phyloP scores from a whole-genome alignment of 2,329 filamentous ascomycete species.

The Bertia moriformis region DNA sequence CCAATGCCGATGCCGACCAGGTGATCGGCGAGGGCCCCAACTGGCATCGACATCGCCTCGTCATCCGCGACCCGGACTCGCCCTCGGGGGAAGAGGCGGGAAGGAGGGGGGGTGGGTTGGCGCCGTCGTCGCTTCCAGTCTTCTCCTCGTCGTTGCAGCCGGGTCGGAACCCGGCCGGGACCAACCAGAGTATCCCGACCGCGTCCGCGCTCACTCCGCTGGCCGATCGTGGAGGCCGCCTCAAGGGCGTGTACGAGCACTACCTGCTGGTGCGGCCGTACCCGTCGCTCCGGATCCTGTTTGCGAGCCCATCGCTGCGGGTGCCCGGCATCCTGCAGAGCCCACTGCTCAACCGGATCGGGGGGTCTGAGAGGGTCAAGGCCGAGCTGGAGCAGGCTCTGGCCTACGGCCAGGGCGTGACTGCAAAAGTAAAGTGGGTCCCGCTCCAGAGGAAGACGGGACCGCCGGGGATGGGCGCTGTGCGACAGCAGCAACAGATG shows the following conservation, averaged over 20 bases:
- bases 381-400: slow-evolving; percentile 21
- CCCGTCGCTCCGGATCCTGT: slow-evolving; percentile 34
- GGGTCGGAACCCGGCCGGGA: slow-evolving; percentile 5
- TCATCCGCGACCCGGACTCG: slow-evolving; percentile 17
- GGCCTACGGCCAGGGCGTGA: slow-evolving; percentile 39
- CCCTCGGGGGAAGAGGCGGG: background rate
- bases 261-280: slow-evolving; percentile 30
- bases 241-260: slow-evolving; percentile 6
- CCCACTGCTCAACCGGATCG: slow-evolving; percentile 13
- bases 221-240: too few relatives aligned
- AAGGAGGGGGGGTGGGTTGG: too few relatives aligned
- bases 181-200: slow-evolving; percentile 3
- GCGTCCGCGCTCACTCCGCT: background rate
- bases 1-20: slow-evolving; percentile 3
- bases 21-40: slow-evolving; percentile 11
- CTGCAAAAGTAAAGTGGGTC: slow-evolving; percentile 44
- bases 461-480: background rate
- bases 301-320: slow-evolving; percentile 34
- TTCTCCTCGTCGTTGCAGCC: background rate
- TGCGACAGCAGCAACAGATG: background rate
- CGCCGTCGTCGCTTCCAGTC: background rate
- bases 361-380: slow-evolving; percentile 8
- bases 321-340: slow-evolving; percentile 32
- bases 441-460: slow-evolving; percentile 5
- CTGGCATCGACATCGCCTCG: slow-evolving; percentile 23